A percentile compares a stretch with the other conserved stretches of the same genome.
phyloP scores from a whole-genome alignment of 768 basidiomycete species.

The Auricularia auricula-judae region DNA sequence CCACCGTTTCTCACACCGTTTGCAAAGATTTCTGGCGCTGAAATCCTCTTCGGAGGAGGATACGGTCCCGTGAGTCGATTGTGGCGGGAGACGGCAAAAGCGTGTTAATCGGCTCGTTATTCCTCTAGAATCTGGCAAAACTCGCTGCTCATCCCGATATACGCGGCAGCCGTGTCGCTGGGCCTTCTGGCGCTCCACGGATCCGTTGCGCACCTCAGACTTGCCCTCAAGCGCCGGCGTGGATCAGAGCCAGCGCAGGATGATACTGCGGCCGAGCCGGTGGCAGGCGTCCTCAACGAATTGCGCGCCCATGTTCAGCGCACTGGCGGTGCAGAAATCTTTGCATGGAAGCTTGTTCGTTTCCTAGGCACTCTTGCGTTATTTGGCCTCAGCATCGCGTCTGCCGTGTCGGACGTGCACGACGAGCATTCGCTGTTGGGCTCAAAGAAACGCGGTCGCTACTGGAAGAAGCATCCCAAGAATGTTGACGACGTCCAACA shows the following conservation, averaged over 20 bases:
- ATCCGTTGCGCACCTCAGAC: constrained; percentile 10
- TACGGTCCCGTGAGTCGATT: too few relatives aligned
- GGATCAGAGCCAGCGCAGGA: constrained; percentile 10
- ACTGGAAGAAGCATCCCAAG: constrained; percentile 15
- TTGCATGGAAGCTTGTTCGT: constrained; percentile 35
- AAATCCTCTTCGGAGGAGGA: too few relatives aligned
- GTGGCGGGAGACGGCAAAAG: too few relatives aligned
- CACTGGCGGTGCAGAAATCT: constrained; percentile 38
- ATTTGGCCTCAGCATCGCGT: constrained; percentile 37
- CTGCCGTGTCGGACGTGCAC: constrained; percentile 27
- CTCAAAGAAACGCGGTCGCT: constrained; percentile 17
- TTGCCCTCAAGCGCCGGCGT: neutral
- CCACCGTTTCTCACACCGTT: neutral
- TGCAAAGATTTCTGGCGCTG: too few relatives aligned
- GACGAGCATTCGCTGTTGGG: constrained; percentile 8
- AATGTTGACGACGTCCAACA: constrained; percentile 22
- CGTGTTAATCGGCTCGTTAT: neutral
- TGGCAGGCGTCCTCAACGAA: constrained; percentile 22
- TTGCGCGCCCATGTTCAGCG: constrained; percentile 27
- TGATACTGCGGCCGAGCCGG: constrained; percentile 12
- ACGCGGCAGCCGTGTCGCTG: constrained; percentile 24
- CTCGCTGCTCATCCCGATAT: constrained; percentile 26
- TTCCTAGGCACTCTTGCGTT: constrained; percentile 34
- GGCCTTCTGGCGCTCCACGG: constrained; percentile 23
- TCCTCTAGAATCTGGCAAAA: constrained; percentile 1